Base-by-base conservation (phyloP, 139 green algal genomes). In the Coelastrella sp. region DNA sequence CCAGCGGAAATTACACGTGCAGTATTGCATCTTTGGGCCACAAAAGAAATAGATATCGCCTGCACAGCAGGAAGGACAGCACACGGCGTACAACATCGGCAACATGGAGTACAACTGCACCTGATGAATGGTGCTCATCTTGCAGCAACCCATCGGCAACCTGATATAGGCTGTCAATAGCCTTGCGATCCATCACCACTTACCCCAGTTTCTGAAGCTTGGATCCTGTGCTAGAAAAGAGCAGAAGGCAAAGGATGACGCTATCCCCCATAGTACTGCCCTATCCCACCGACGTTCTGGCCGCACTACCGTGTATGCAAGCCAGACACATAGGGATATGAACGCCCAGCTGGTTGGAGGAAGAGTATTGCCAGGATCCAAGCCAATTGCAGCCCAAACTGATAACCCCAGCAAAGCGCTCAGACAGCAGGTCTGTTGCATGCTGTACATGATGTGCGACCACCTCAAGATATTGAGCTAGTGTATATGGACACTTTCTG, bases 31-130 rank as follows among this genome's bases (percentile, higher is more conserved):
- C 19, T 88, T 8, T 9, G 32, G 48, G 0, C 93, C 93, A 78
- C 95, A 98, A 72, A 97, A 97, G 79, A 91, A 98, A 83, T 95
- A 98, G 0, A 97, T 91, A 71, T 94, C 90, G 8, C 67, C 86
- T 84, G 78, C 92, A 91, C n/a, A n/a, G n/a, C n/a, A n/a, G n/a
- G n/a, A n/a, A n/a, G n/a, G n/a, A n/a, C n/a, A n/a, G n/a, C n/a
- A 32, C 17, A 67, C 59, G 27, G 25, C 59, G 25, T 7, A 67
- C 19, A 67, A 32, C 23, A 35, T 15, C 32, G 21, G 4, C 35
- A 32, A 50, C 23, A 57, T 17, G n/a, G 48, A 17, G 43, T 37
- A 27, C 5, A 19, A 66, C 17, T n/a, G 30, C 35, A 77, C 37
- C 21, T 21, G 38, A 35, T 27, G 66, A 41, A 37, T 8, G 4